Percentiles rank a stretch among this genome's conserved stretches.
Evolutionary conservation across 352 stramenopile genomes (phyloP).

Genomic region (Pythium phragmiticola): DNA sequence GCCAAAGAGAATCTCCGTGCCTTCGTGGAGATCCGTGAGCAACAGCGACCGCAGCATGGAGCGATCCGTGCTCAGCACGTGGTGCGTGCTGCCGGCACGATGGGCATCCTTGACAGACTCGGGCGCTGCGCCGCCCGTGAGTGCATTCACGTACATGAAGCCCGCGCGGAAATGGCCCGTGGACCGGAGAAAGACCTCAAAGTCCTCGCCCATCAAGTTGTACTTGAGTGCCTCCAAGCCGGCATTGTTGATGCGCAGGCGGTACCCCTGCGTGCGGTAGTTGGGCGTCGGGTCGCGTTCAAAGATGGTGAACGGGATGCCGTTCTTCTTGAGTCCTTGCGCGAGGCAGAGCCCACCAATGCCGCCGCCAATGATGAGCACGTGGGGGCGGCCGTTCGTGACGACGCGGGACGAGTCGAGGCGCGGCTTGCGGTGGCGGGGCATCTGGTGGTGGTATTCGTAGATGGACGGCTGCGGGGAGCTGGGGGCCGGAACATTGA

Average conservation of each 20-base stretch:
- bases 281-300: conserved; percentile 62
- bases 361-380: conserved; percentile 41
- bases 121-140: conserved; percentile 21
- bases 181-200: conserved; percentile 58
- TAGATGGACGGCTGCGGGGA: conserved; percentile 16
- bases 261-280: conserved; percentile 61
- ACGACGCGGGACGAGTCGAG: background rate
- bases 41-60: conserved; percentile 31
- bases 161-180: conserved; percentile 51
- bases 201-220: conserved; percentile 40
- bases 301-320: conserved; percentile 69
- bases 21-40: conserved; percentile 47
- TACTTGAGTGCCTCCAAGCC: conserved; percentile 61
- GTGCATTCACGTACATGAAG: conserved; percentile 50
- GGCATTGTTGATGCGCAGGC: conserved; percentile 54
- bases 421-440: conserved; percentile 2
- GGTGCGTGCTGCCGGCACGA: conserved; percentile 10
- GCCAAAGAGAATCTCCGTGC: conserved; percentile 47
- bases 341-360: conserved; percentile 63
- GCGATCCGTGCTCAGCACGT: conserved; percentile 31
- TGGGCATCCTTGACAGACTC: conserved; percentile 13
- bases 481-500: background rate
- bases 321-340: conserved; percentile 53
- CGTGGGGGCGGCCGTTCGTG: conserved; percentile 4
- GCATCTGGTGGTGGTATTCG: conserved; percentile 29